phyloP scores from a whole-genome alignment of 441 rosid genomes.

The Theobroma grandiflorum region DNA sequence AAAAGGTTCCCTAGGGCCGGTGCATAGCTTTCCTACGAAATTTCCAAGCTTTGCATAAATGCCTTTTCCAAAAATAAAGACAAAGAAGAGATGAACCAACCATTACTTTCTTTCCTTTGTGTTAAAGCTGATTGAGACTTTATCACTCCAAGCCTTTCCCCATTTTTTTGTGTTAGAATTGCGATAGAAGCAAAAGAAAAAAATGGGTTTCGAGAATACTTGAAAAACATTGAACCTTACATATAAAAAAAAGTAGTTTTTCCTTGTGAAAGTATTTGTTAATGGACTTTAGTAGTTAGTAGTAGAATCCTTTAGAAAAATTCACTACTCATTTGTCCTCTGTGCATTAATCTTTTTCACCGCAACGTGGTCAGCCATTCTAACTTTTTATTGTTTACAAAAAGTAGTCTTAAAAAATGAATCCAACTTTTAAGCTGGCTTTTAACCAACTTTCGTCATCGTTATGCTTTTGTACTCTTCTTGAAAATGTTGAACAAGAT shows the following conservation, averaged over 20 bases:
- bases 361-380: not conserved
- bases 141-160: not conserved
- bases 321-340: not conserved
- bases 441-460: slow-evolving; percentile 15
- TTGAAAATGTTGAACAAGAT: slow-evolving; percentile 1
- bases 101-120: slow-evolving; percentile 6
- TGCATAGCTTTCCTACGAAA: slow-evolving; percentile 20
- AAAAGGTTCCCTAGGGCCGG: slow-evolving; percentile 23
- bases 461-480: slow-evolving; percentile 20
- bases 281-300: not conserved
- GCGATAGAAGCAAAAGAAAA: not conserved
- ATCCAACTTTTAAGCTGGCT: slow-evolving; percentile 7
- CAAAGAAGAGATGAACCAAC: not conserved
- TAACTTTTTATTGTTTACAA: too few relatives aligned
- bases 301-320: not conserved
- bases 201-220: not conserved
- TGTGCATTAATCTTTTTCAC: not conserved
- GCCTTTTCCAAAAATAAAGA: slow-evolving; percentile 21
- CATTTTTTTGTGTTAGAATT: not conserved
- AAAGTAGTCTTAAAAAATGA: not conserved
- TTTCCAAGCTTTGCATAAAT: slow-evolving; percentile 5
- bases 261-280: not conserved
- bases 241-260: not conserved
- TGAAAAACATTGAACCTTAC: not conserved
- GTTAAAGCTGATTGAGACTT: not conserved